Evolutionary conservation across 1,139 yeast genomes (phyloP).

Genomic region (Blastobotrys elegans): DNA sequence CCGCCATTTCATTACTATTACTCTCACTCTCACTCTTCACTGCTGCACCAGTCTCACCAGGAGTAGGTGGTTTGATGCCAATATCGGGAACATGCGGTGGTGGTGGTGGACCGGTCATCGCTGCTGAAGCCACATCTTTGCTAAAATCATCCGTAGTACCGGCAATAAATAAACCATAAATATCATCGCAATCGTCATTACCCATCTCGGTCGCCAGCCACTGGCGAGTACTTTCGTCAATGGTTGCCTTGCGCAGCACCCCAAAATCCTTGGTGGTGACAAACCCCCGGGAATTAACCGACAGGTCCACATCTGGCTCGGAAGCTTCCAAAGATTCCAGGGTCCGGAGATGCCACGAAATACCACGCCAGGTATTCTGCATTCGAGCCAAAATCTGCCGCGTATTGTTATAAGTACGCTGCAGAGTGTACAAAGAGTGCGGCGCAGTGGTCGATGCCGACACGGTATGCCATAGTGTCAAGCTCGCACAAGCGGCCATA

Average conservation of each 20-base stretch:
- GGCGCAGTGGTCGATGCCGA: constrained; percentile 20
- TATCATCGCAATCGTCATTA: constrained; percentile 20
- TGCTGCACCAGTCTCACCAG: not conserved
- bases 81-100: not conserved
- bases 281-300: constrained; percentile 21
- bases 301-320: constrained; percentile 30
- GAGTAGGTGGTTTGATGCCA: not conserved
- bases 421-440: constrained; percentile 23
- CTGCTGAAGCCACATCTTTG: not conserved
- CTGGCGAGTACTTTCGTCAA: constrained; percentile 25
- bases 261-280: constrained; percentile 26
- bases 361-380: constrained; percentile 28
- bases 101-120: too few species aligned
- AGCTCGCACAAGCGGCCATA: constrained; percentile 30
- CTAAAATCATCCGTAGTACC: constrained; percentile 22
- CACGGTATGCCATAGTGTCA: constrained; percentile 25
- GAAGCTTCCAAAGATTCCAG: constrained; percentile 28
- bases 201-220: constrained; percentile 26
- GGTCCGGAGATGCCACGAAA: constrained; percentile 28
- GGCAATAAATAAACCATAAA: constrained; percentile 26
- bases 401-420: constrained; percentile 25
- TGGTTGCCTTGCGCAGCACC: constrained; percentile 24
- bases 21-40: too few species aligned
- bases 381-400: constrained; percentile 25
- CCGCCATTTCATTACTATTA: not conserved